Conservation (phyloP, 2,329 filamentous ascomycete genomes). For the Alternaria sp. region DNA sequence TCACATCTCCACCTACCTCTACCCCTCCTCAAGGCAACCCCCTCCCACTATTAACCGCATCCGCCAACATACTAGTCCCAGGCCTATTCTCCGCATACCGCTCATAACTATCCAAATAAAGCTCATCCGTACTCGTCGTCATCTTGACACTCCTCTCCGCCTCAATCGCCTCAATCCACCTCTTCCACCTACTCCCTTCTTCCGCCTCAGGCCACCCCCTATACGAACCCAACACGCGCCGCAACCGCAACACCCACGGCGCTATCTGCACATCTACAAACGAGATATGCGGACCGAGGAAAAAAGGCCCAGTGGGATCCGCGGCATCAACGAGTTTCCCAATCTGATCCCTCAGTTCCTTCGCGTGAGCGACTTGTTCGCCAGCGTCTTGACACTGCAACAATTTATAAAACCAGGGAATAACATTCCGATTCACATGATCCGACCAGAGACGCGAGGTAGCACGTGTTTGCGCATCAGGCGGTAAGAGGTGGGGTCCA, state of each 20-base stretch:
- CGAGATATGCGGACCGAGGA: constrained; percentile 62
- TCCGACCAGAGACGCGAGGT: constrained; percentile 81
- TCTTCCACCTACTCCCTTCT: constrained; percentile 68
- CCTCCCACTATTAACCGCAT: constrained; percentile 65
- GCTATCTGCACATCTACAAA: constrained; percentile 79
- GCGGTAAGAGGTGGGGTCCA: constrained; percentile 68
- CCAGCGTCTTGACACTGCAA: constrained; percentile 68
- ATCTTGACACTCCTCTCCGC: constrained; percentile 65
- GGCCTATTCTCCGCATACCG: constrained; percentile 68
- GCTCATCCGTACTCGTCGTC: constrained; percentile 70
- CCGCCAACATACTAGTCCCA: constrained; percentile 63
- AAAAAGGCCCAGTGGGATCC: constrained; percentile 70
- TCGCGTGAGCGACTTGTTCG: constrained; percentile 65
- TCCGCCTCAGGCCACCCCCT: constrained; percentile 70
- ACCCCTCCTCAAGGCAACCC: constrained; percentile 53
- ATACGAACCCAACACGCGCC: constrained; percentile 69
- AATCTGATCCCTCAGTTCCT: constrained; percentile 71
- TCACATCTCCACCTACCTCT: background rate
- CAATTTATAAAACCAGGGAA: constrained; percentile 77
- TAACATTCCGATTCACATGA: constrained; percentile 78
- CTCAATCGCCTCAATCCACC: constrained; percentile 75
- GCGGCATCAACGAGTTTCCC: constrained; percentile 65
- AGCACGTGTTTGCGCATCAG: constrained; percentile 70
- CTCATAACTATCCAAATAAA: constrained; percentile 73
- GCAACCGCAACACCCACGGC: constrained; percentile 74